Evolutionary conservation across 306 rosid species (phyloP), one percentile per base, ranked within the genome.

Genomic region (Astragalus membranaceus): DNA sequence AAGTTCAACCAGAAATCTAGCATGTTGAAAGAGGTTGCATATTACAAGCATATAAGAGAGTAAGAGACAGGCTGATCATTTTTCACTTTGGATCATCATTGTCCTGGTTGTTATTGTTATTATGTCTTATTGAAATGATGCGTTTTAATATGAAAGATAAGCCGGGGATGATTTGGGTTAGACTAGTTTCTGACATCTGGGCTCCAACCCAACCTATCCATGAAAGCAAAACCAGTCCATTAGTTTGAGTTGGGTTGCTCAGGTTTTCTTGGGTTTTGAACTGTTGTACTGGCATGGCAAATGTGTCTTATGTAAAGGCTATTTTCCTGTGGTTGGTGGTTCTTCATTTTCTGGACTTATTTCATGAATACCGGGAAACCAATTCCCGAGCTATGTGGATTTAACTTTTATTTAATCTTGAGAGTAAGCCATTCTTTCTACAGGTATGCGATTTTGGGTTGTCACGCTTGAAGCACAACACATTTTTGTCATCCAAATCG

Each of bases 401-500:
- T 81, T 47, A 65, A 58, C 33, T 44, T 66, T 41, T 30, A 60
- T 44, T 39, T 67, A 32, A 6, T 51, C 20, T 66, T 3, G 5
- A 50, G 50, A 79, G 53, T 47, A 60, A 50, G 49, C 41, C 48
- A 8, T 41, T 67, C 37, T 63, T 79, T 64, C 50, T 77, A 52
- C 87, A 95, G 99, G 99, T 95, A 4, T 7, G 85, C 67, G 99
- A 95, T 85, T 95, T 95, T 87, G 99, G 99, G 70, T 81, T 95
- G 87, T 95, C 99, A n/a, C 92, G 97, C 69, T 68, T 95, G 87
- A 95, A 95, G 84, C 99, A 95, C 80, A 85, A 95, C 81, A 95
- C 99, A 6, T 95, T 95, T 85, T 83, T 95, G 78, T 91, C 99
- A 56, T 95, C 99, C 74, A 95, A 95, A 81, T 95, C 99, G 73